A percentile compares a stretch with the other conserved stretches of the same genome.
Conservation (phyloP, 2,329 filamentous ascomycete species). For the Aschersonia sp. region DNA sequence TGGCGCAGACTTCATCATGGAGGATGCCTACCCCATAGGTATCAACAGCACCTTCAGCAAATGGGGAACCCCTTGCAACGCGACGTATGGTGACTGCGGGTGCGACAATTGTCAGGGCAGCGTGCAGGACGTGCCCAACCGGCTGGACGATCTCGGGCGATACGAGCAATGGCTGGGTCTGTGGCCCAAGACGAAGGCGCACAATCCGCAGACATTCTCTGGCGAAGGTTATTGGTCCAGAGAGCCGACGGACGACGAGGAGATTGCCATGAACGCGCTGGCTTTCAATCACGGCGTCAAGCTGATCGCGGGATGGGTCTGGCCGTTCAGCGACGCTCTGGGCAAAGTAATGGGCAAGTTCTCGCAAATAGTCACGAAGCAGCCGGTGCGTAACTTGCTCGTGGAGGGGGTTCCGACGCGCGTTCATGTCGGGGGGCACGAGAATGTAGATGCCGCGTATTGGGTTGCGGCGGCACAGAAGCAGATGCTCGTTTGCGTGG, state of each 20-base stretch:
- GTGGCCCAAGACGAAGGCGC: conserved; percentile 27
- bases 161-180: conserved; percentile 26
- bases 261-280: conserved; percentile 27
- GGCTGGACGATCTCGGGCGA: conserved; percentile 21
- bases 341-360: conserved; percentile 23
- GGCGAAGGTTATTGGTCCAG: conserved; percentile 33
- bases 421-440: conserved; percentile 1
- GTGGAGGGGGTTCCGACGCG: conserved; percentile 14
- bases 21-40: conserved; percentile 45
- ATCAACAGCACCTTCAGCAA: conserved; percentile 39
- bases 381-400: conserved; percentile 24
- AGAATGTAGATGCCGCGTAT: conserved; percentile 9
- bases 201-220: conserved; percentile 32
- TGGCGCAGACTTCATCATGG: conserved; percentile 44
- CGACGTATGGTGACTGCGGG: conserved; percentile 46
- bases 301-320: conserved; percentile 30
- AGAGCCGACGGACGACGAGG: conserved; percentile 27
- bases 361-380: conserved; percentile 19
- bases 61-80: conserved; percentile 42
- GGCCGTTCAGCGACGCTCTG: conserved; percentile 22
- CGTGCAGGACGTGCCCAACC: conserved; percentile 33
- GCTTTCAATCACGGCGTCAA: conserved; percentile 30
- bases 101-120: conserved; percentile 44
- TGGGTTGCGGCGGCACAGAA: conserved; percentile 6
- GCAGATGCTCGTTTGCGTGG: conserved; percentile 9